Evolutionary conservation across 2,329 filamentous ascomycete species (phyloP), one percentile per base, ranked within the genome.

Genomic region (Aspergillus ochraceus): DNA sequence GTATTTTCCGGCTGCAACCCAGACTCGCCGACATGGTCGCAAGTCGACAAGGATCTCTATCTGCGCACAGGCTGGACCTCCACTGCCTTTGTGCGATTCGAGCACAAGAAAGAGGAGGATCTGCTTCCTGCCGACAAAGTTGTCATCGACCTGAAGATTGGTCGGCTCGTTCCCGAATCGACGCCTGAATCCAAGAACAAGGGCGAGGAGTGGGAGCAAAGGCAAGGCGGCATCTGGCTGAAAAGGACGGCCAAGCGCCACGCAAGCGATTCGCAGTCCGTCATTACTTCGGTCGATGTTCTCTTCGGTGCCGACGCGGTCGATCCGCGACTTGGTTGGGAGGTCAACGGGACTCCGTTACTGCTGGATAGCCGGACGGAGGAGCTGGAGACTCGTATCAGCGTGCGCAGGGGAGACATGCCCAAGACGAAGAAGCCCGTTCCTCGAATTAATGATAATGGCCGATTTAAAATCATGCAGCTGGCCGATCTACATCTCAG

Each of bases 401-500:
- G 87, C 26, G 83, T 97, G 53, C 86, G 91, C 54, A 86, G 90
- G 67, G 94, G 95, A 2, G 80, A 83, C 54, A 85, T 86, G 22
- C 79, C 81, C 22, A 85, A 88, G 65, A 75, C 83, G 39, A 84
- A 87, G 69, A 92, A 89, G 73, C 90, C 90, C 0, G 80, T 86
- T 45, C 90, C 89, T 11, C 86, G 90, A 60, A 91, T 99, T 64
- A 85, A 86, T 49, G 92, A 96, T 62, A 92, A 95, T 72, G 95
- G 94, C 30, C 92, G 90, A 68, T 98, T 98, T 81, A 98, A 98
- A 81, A 97, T 99, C 65, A 87, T 99, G 84, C 95, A 99, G 77
- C 82, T 96, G 57, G 90, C 92, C n/a, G 95, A 99, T 78, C 79
- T 98, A 62, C 95, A 99, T 76, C 79, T 99, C 58, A 94, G 92